phyloP scores from a whole-genome alignment of 1,284 basidiomycete genomes.

The Ustilago trichophora region DNA sequence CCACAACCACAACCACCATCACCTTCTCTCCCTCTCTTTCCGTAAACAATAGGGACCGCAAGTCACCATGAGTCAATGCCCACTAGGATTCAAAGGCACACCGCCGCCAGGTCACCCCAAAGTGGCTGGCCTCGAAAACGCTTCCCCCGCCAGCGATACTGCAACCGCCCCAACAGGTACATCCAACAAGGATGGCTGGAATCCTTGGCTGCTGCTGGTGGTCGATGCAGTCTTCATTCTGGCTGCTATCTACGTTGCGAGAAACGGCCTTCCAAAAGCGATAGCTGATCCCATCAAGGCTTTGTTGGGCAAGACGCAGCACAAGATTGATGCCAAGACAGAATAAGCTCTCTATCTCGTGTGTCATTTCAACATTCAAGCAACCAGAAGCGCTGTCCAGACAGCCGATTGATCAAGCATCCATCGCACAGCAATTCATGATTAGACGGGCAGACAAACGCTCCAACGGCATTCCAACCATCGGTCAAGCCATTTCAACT shows the following conservation, averaged over 20 bases:
- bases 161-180: background rate
- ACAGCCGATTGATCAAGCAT: no score
- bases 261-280: slow-evolving; percentile 26
- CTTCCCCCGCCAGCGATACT: background rate
- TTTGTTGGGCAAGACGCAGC: background rate
- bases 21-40: background rate
- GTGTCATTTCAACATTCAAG: no score
- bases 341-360: no score
- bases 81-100: slow-evolving; percentile 48
- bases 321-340: slow-evolving; percentile 6
- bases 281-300: slow-evolving; percentile 15
- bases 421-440: no score
- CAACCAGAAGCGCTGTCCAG: no score
- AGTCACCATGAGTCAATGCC: slow-evolving; percentile 39
- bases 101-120: slow-evolving; percentile 48
- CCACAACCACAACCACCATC: background rate
- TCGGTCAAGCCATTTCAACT: no score
- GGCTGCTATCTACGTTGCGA: slow-evolving; percentile 31
- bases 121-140: slow-evolving; percentile 19
- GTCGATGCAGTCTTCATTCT: slow-evolving; percentile 32
- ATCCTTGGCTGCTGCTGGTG: slow-evolving; percentile 33
- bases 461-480: no score
- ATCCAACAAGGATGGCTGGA: slow-evolving; percentile 19
- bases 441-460: no score
- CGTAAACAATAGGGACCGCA: no score